Percentiles rank a stretch among this genome's conserved stretches.
These are phyloP conservation scores for Erythrobasidium hasegawianum DNA, from an alignment of 1,284 basidiomycete genomes.

Conservation along the genomic window DNA sequence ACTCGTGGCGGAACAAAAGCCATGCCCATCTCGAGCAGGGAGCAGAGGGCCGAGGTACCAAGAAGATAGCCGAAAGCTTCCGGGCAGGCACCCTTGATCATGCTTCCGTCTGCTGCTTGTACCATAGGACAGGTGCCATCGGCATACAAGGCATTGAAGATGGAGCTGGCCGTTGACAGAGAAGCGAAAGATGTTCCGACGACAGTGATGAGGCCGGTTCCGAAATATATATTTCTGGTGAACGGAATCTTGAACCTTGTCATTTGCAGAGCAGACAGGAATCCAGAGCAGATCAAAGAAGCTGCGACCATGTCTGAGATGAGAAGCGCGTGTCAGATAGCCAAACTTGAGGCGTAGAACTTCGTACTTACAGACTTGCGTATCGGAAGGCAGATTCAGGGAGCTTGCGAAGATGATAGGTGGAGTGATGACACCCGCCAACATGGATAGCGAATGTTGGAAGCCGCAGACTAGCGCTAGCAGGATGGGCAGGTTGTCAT, in stretches of 20 bases:
- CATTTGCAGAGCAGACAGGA: slow-evolving; percentile 51
- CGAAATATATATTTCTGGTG: slow-evolving; percentile 59
- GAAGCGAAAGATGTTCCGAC: slow-evolving; percentile 81
- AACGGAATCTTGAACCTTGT: slow-evolving; percentile 44
- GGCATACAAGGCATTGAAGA: slow-evolving; percentile 65
- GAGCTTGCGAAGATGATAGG: slow-evolving; percentile 71
- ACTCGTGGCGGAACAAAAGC: slow-evolving; percentile 61
- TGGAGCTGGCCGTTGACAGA: slow-evolving; percentile 57
- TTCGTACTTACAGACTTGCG: slow-evolving; percentile 49
- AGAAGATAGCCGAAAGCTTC: slow-evolving; percentile 51
- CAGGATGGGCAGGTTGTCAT: slow-evolving; percentile 64
- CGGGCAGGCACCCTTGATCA: slow-evolving; percentile 57
- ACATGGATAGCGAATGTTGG: slow-evolving; percentile 61
- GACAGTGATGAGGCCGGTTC: slow-evolving; percentile 72
- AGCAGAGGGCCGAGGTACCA: slow-evolving; percentile 73
- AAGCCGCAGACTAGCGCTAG: slow-evolving; percentile 63
- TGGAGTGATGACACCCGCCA: slow-evolving; percentile 54
- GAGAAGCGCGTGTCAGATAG: background rate
- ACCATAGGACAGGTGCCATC: slow-evolving; percentile 71
- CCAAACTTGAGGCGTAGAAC: too few relatives aligned
- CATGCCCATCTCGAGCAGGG: slow-evolving; percentile 73
- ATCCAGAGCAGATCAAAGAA: slow-evolving; percentile 70
- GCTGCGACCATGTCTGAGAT: slow-evolving; percentile 70
- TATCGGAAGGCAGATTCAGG: slow-evolving; percentile 48
- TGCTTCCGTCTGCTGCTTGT: slow-evolving; percentile 60